Evolutionary conservation across 768 basidiomycete genomes (phyloP).

Genomic region (Termitomyces sp.): DNA sequence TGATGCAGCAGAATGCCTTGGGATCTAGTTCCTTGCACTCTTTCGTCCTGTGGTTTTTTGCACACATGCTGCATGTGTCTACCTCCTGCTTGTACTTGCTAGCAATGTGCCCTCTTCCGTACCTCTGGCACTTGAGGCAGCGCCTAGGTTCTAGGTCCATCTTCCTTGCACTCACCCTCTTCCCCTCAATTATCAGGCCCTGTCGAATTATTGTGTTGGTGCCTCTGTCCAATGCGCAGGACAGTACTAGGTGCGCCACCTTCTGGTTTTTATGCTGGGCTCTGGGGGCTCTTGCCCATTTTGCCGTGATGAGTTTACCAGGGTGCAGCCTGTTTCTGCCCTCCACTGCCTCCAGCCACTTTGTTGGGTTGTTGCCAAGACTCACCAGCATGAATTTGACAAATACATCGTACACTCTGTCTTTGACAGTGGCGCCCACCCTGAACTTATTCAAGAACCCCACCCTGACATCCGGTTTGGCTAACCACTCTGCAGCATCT

Average conservation of each 20-base stretch:
- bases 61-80: neutral
- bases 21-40: neutral
- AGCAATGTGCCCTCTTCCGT: neutral
- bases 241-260: neutral
- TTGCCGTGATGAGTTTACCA: neutral
- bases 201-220: too few relatives aligned
- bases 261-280: neutral
- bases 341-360: neutral
- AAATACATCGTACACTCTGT: neutral
- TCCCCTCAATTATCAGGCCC: too few relatives aligned
- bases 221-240: too few relatives aligned
- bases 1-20: neutral
- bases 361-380: neutral
- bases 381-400: neutral
- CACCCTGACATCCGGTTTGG: neutral
- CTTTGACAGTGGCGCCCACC: neutral
- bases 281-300: neutral
- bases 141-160: neutral
- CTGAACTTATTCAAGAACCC: neutral
- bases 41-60: neutral
- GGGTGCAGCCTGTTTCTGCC: neutral
- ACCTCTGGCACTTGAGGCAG: too few relatives aligned
- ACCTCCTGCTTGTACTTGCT: neutral
- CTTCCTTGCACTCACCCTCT: neutral
- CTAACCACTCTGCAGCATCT: neutral